Conservation (phyloP, 441 rosid genomes). For the Gossypium schwendimanii region DNA sequence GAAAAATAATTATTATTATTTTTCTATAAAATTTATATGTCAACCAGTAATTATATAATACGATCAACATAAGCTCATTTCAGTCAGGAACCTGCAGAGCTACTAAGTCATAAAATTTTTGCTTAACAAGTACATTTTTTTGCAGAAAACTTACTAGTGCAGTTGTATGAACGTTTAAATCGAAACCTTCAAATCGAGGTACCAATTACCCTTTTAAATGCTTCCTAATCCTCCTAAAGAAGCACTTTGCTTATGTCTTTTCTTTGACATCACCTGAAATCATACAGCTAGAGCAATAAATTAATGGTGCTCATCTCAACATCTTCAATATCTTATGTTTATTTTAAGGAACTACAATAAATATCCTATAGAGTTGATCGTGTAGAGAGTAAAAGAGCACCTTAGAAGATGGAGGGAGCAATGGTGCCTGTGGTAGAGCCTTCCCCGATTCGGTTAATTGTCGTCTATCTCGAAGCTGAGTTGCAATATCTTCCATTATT, state of each 20-base stretch:
- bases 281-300: background rate
- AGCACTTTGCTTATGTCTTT: slow-evolving; percentile 31
- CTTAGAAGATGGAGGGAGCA: slow-evolving; percentile 52
- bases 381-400: slow-evolving; percentile 18
- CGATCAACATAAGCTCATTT: background rate
- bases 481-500: slow-evolving; percentile 31
- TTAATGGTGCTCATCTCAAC: too few species aligned
- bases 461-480: slow-evolving; percentile 36
- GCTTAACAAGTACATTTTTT: background rate
- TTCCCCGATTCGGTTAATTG: slow-evolving; percentile 29
- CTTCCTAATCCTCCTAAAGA: slow-evolving; percentile 32
- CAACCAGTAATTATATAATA: background rate
- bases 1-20: background rate
- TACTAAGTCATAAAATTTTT: background rate
- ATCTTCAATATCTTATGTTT: too few species aligned
- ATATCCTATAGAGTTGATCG: background rate
- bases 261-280: slow-evolving; percentile 36
- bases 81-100: background rate
- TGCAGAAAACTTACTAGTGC: background rate
- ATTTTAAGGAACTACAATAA: too few species aligned
- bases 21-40: background rate
- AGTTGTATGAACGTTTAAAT: background rate
- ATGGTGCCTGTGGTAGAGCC: slow-evolving; percentile 34
- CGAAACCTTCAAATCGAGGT: background rate
- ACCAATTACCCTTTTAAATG: slow-evolving; percentile 12